Evolutionary conservation across 1,284 basidiomycete species (phyloP), one percentile per base, ranked within the genome.

Genomic region (Phellopilus nigrolimitatus): DNA sequence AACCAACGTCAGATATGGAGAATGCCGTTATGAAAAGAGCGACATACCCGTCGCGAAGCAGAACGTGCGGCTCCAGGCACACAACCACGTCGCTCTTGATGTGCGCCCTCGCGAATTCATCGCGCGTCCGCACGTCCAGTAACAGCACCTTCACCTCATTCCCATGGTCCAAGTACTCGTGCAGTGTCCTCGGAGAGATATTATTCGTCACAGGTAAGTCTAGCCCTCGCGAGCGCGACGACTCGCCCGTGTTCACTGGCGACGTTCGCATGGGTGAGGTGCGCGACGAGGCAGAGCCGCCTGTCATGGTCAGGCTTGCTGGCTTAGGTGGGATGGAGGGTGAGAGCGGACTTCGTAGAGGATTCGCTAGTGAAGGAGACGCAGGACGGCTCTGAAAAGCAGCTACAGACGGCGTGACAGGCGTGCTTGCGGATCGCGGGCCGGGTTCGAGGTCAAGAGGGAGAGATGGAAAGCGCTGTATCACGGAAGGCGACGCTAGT

Each of bases 31-130:
- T 17, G 49, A 33, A 7, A 25, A 42, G 21, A 42, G 13, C 25
- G 13, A 72, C 83, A 68, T 64, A 92, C 89, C 76, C 78, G 51
- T 79, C 70, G 36, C 90, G 77, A 53, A 73, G 63, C 30, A 95
- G 71, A 2, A 93, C 78, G 1, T 79, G 78, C 4, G 92, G 91
- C 66, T 97, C 94, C 31, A 97, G 76, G 68, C 92, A 95, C 2
- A 94, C 84, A 1, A 87, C 75, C 15, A 84, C 82, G 34, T 84
- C 78, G 2, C 70, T 71, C 47, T 76, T 79, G 51, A 97, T 87
- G 56, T 86, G 83, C 47, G 86, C 88, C 7, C 63, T 68, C 56
- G 90, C 80, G 60, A 87, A 95, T 53, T 91, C 86, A 3, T 79
- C 79, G 34, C 91, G 74, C 7, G 80, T 77, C 19, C 95, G 79